Evolutionary conservation across 169 alveolate genomes (phyloP), one percentile per base, ranked within the genome.

Genomic region (Cryptosporidium viatorum): DNA sequence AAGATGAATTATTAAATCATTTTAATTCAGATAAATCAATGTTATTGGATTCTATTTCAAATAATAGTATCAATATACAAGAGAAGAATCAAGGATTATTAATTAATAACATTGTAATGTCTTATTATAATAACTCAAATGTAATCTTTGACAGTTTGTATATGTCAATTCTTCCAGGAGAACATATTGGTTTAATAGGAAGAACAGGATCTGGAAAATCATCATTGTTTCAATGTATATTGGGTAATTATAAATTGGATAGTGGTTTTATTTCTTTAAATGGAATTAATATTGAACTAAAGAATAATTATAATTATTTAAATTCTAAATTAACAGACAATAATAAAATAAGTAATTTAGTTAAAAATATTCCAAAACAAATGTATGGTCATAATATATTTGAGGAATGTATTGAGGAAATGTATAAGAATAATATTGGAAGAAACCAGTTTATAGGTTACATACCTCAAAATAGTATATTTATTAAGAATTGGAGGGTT

Each of bases 151-250:
- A 43, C n/a, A 21, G 45, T 41, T 45, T 80, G 14, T 43, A 33
- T 50, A 29, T 80, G 51, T 41, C 39, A 18, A 80, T 80, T 29
- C 39, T 9, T 5, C 71, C 71, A 10, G 75, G 75, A 7, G 80
- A 80, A 26, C 89, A 80, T 48, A 29, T 80, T 60, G 89, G 89
- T 26, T 65, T 80, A 48, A 35, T 80, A 14, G 89, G 89, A 21
- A 80, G 89, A 62, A 80, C 89, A 3, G 89, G 89, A n/a, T 80
- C 89, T 1, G 89, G 89, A n/a, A 80, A 80, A 29, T 80, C 89
- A n/a, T 45, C 89, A 12, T 55, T 80, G n/a, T 62, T 80, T 50
- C 89, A 80, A n/a, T 80, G 80, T 21, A 80, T 80, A 10, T 70
- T 80, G 69, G 89, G 89, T n/a, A 60, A 62, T 21, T 80, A 80